Evolutionary conservation across 73 alveolate genomes (phyloP), one percentile per base, ranked within the genome.

Genomic region (Tetrahymena borealis): DNA sequence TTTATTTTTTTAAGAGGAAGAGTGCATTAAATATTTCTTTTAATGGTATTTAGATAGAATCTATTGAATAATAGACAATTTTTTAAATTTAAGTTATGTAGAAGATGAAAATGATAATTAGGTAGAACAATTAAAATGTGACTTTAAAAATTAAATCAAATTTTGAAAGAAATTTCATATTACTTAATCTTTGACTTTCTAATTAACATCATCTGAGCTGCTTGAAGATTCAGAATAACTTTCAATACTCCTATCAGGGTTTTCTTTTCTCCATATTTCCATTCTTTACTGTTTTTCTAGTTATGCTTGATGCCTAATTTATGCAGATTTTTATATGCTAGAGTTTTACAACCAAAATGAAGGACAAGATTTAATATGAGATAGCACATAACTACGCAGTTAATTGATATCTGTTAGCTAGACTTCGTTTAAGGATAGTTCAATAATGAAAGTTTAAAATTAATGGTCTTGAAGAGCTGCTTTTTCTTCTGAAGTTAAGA

Each of bases 381-480:
- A 5, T 24, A 60, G 85, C 10, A 60, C 85, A 60, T 60, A 60
- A 18, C 16, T 10, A 32, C 85, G n/a, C 10, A 60, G 9, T 60
- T 60, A 60, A 60, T 60, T 60, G 28, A 60, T 60, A n/a, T 60
- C 85, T 60, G 38, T 60, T 60, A 60, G 28, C 31, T 60, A n/a
- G 3, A 60, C 35, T 35, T 60, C 85, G 28, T 60, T 60, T 20
- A 60, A 28, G 3, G 85, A 60, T 5, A 60, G 85, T 60, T 60
- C 85, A n/a, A 60, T 60, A 0, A 60, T 60, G 28, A 60, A 60
- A 60, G 85, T 60, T 60, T 60, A 18, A 60, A 60, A 60, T n/a
- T 60, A 60, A 60, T 60, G 85, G 85, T 60, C 85, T 60, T 60
- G 31, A 60, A 60, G 85, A 60, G 85, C 85, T 60, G 85, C 85